Conservation (phyloP, 2,329 filamentous ascomycete species). For the Colletotrichum orbiculare region DNA sequence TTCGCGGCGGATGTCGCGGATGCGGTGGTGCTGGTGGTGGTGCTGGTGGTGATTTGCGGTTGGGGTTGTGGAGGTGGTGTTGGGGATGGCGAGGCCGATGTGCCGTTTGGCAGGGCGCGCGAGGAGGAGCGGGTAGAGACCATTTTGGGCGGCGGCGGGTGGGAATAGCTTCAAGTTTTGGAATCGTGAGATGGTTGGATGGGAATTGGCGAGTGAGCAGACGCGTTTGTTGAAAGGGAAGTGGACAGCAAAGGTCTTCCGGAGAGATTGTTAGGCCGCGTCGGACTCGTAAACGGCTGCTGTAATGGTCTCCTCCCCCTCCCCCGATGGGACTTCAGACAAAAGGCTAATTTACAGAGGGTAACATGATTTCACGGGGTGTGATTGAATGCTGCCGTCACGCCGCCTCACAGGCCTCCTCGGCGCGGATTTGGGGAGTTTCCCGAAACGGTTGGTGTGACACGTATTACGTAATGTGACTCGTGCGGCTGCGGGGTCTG, state of each 20-base stretch:
- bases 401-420: background rate
- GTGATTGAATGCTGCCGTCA: no score
- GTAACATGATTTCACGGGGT: no score
- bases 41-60: constrained; percentile 29
- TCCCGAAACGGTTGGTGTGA: constrained; percentile 18
- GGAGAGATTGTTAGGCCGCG: no score
- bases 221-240: no score
- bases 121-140: constrained; percentile 52
- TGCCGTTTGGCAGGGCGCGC: constrained; percentile 41
- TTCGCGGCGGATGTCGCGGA: constrained; percentile 31
- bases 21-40: background rate
- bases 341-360: no score
- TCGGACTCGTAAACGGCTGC: no score
- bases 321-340: no score
- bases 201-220: background rate
- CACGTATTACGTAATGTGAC: no score
- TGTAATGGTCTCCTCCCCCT: no score
- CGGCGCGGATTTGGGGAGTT: background rate
- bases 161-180: background rate
- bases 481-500: no score
- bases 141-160: constrained; percentile 41
- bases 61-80: constrained; percentile 38
- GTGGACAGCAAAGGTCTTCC: no score
- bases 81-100: constrained; percentile 26
- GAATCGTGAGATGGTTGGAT: background rate